Evolutionary conservation across 192 early-diverging fungal species (phyloP), one percentile per base, ranked within the genome.

Genomic region (Mortierella claussenii): DNA sequence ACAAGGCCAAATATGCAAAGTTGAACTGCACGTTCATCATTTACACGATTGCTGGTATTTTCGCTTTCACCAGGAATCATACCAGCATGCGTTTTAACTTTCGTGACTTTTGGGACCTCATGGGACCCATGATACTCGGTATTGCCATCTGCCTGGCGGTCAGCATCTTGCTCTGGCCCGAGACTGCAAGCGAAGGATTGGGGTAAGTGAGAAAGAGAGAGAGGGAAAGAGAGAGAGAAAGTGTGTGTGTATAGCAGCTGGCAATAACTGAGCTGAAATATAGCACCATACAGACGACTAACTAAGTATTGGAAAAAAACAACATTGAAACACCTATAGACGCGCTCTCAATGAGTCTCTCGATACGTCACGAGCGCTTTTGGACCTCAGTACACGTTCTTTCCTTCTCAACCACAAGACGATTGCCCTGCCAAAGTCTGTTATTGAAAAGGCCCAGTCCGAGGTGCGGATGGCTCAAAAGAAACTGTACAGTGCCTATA

Each of bases 151-250:
- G 79, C 28, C 46, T 84, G 15, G 44, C 70, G n/a, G 69, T 80
- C 57, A 84, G 80, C 15, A 46, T 84, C 17, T 7, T 79, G 2
- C 33, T 78, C 13, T 86, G 85, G 85, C 82, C 80, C 18, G 85
- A 86, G 27, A 80, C 85, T 6, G 85, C 85, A 4, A 79, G 79
- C 15, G 80, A 86, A 51, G 82, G 85, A 0, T 60, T 86, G 10
- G 82, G 82, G 76, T 80, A 78, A 56, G 45, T n/a, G n/a, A n/a
- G n/a, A n/a, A n/a, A n/a, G n/a, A n/a, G n/a, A n/a, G n/a, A n/a
- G n/a, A n/a, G n/a, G n/a, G n/a, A n/a, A n/a, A n/a, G n/a, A n/a
- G n/a, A n/a, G n/a, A n/a, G n/a, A n/a, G n/a, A n/a, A n/a, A 23
- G 10, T 23, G 21, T 48, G 18, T 48, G 46, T 20, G 0, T 6